Evolutionary conservation across 441 rosid species (phyloP).

Genomic region (Mallotus japonicus): DNA sequence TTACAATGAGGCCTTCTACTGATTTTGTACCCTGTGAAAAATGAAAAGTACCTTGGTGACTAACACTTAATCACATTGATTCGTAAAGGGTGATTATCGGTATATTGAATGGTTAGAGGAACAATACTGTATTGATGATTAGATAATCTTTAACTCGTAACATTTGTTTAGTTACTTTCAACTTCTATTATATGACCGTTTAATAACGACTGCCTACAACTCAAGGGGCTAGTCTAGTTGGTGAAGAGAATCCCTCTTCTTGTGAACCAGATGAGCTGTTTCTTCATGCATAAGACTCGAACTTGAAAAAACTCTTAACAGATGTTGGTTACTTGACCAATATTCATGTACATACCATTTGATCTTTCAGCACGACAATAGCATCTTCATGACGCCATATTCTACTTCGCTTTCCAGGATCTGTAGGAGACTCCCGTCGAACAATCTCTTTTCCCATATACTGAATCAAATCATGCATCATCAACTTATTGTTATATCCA

Average conservation of each 20-base stretch:
- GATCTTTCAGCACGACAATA: not conserved
- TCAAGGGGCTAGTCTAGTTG: too few relatives aligned
- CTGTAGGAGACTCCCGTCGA: constrained; percentile 20
- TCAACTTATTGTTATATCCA: constrained; percentile 10
- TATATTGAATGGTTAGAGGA: too few relatives aligned
- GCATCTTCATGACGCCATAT: constrained; percentile 4
- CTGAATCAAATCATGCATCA: constrained; percentile 34
- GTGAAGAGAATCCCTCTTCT: too few relatives aligned
- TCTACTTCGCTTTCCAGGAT: not conserved
- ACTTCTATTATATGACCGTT: too few relatives aligned
- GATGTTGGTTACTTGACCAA: not conserved
- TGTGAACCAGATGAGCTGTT: too few relatives aligned
- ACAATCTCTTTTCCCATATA: constrained; percentile 55
- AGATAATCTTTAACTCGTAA: too few relatives aligned
- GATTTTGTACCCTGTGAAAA: constrained; percentile 9
- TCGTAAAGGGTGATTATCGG: too few relatives aligned
- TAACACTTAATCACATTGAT: too few relatives aligned
- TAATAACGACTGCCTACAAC: too few relatives aligned
- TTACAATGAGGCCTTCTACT: constrained; percentile 15
- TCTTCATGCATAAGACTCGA: too few relatives aligned
- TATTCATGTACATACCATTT: not conserved
- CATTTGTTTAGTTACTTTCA: too few relatives aligned
- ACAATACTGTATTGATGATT: too few relatives aligned
- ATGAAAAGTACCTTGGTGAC: not conserved
- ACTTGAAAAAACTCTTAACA: not conserved